Percentiles rank a stretch among this genome's conserved stretches.
Evolutionary conservation across 2,329 filamentous ascomycete genomes (phyloP).

Genomic region (Microcyclosporella mali): DNA sequence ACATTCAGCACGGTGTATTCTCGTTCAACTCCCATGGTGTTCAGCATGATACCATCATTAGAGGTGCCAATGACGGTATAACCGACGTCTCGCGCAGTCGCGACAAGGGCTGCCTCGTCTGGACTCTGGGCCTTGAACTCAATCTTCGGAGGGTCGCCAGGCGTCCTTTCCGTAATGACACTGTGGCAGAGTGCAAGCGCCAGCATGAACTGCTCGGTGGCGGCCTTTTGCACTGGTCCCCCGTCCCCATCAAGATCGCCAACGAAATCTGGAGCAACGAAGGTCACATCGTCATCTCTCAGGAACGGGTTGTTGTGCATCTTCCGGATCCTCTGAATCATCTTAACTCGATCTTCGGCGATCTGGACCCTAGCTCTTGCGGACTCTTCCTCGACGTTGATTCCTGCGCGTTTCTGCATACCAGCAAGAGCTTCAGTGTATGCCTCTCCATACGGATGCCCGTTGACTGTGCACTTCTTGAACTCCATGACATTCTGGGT

Average conservation of each 20-base stretch:
- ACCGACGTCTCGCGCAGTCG: conserved; percentile 89
- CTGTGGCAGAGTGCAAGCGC: conserved; percentile 93
- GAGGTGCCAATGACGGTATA: conserved; percentile 83
- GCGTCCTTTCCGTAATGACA: conserved; percentile 82
- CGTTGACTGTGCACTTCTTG: conserved; percentile 96
- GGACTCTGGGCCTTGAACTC: conserved; percentile 96
- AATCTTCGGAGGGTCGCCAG: conserved; percentile 85
- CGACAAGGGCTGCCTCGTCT: conserved; percentile 88
- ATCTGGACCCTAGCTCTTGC: conserved; percentile 70
- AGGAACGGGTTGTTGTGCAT: conserved; percentile 88
- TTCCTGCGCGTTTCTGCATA: conserved; percentile 85
- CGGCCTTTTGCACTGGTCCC: conserved; percentile 66
- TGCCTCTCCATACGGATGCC: conserved; percentile 91
- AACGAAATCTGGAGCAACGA: conserved; percentile 85
- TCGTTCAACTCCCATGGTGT: conserved; percentile 77
- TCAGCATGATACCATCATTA: conserved; percentile 74
- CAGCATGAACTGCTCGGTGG: conserved; percentile 88
- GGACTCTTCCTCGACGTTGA: conserved; percentile 76
- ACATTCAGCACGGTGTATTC: conserved; percentile 87
- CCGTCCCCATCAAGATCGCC: conserved; percentile 72
- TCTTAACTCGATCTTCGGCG: conserved; percentile 64
- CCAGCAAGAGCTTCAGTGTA: conserved; percentile 96
- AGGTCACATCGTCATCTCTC: conserved; percentile 82
- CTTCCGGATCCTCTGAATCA: conserved; percentile 65
- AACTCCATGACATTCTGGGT: conserved; percentile 98